Base-by-base conservation (phyloP, 2,329 filamentous ascomycete genomes). In the Daldinia sp. region DNA sequence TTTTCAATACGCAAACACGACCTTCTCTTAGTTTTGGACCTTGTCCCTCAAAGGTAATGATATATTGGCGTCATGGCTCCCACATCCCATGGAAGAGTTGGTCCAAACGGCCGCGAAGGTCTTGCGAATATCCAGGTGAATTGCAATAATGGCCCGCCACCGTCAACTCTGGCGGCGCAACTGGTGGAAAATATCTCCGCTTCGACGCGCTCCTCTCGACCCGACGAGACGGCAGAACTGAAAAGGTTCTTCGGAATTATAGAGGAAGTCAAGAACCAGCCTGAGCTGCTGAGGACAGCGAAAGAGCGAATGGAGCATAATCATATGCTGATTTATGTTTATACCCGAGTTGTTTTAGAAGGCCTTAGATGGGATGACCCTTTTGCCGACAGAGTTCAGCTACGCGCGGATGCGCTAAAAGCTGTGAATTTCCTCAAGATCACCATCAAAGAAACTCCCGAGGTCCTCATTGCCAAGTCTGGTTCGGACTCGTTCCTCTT, bases 151-250 rank as follows among this genome's bases (percentile, higher is more conserved):
- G 73, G 61, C 8, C 79, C 81, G 45, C 87, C 88, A 35, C 90
- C 93, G 10, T 97, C 94, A 13, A 96, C 93, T 8, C 84, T 97
- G 72, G 93, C 94, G 53, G 92, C 92, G 10, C 92, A 96, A 76
- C 88, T 97, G 59, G 92, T 95, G 67, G 89, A 92, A 74, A 92
- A 92, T 74, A 88, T 93, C 65, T 87, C 90, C 41, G 85, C 90
- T 19, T 85, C 86, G 50, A 83, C 85, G 52, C 84, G 83, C 64
- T 86, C 85, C 43, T 84, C 85, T 54, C 84, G 85, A 71, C 85
- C 85, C 53, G 85, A 90, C 70, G 88, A 90, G 70, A 89, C 87
- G 61, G 87, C 89, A 69, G 90, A 92, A 50, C 89, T 97, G 66
- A 88, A 90, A 65, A 87, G 89, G 53, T 83, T 97, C 2, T 83